Conservation (phyloP, 2,329 filamentous ascomycete species). For the Talaromyces sp. region DNA sequence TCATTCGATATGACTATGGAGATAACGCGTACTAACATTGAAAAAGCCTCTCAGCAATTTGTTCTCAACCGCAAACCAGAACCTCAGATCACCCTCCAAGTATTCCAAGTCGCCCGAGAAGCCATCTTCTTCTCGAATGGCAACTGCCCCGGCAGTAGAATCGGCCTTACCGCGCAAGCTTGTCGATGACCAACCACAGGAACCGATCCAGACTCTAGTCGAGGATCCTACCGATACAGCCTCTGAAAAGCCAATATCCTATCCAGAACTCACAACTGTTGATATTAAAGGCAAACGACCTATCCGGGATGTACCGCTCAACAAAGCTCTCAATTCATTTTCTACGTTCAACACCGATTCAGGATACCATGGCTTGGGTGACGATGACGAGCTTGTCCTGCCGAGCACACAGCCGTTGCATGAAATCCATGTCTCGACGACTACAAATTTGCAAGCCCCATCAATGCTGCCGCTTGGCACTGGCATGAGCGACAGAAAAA, state of each 20-base stretch:
- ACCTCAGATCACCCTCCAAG: slow-evolving; percentile 30
- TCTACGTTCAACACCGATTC: slow-evolving; percentile 44
- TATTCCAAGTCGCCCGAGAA: slow-evolving; percentile 35
- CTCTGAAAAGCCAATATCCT: neutral
- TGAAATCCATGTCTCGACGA: slow-evolving; percentile 19
- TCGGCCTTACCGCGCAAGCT: slow-evolving; percentile 22
- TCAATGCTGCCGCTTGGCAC: slow-evolving; percentile 16
- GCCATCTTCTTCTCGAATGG: slow-evolving; percentile 26
- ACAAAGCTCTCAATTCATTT: slow-evolving; percentile 37
- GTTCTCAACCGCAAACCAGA: slow-evolving; percentile 42
- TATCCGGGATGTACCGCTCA: slow-evolving; percentile 19
- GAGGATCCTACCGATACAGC: neutral
- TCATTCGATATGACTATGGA: neutral
- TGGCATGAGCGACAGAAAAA: slow-evolving; percentile 21
- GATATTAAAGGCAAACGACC: slow-evolving; percentile 15
- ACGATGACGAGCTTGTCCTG: slow-evolving; percentile 38
- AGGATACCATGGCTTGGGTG: slow-evolving; percentile 47
- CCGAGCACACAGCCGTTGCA: slow-evolving; percentile 25
- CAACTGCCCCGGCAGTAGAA: slow-evolving; percentile 22
- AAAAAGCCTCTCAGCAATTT: slow-evolving; percentile 47
- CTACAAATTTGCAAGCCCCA: slow-evolving; percentile 19
- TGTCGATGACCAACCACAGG: neutral
- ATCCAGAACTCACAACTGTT: neutral
- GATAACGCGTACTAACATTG: slow-evolving; percentile 19
- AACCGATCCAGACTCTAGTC: neutral